Conservation (phyloP, 1,139 yeast genomes). For the Pichia sp. region DNA sequence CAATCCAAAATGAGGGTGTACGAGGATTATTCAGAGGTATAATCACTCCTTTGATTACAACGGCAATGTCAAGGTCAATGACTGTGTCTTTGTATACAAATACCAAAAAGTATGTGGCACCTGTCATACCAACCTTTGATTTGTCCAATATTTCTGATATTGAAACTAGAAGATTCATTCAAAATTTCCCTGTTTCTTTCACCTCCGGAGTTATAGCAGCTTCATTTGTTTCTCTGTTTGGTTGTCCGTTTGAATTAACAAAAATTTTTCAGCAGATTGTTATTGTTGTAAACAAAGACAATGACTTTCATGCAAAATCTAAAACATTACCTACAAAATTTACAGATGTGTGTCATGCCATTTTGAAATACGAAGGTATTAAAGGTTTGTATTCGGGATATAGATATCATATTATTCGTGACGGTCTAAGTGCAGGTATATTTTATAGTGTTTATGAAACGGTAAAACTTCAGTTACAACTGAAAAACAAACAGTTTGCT, state of each 20-base stretch:
- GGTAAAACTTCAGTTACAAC: slow-evolving; percentile 37
- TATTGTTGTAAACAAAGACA: slow-evolving; percentile 30
- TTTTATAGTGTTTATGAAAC: slow-evolving; percentile 75
- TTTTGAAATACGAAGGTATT: slow-evolving; percentile 50
- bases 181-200: slow-evolving; percentile 60
- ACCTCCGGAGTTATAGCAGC: slow-evolving; percentile 65
- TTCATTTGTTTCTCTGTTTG: slow-evolving; percentile 52
- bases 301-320: slow-evolving; percentile 16
- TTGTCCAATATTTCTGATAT: background rate
- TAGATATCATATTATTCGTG: slow-evolving; percentile 57
- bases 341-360: slow-evolving; percentile 39
- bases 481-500: slow-evolving; percentile 21
- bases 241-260: slow-evolving; percentile 83
- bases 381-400: slow-evolving; percentile 67
- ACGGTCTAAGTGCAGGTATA: slow-evolving; percentile 61
- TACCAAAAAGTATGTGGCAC: slow-evolving; percentile 40
- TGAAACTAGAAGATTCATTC: slow-evolving; percentile 19
- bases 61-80: slow-evolving; percentile 57
- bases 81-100: slow-evolving; percentile 60
- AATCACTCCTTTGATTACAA: slow-evolving; percentile 59
- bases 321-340: slow-evolving; percentile 33
- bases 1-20: slow-evolving; percentile 56
- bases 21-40: slow-evolving; percentile 72
- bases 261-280: slow-evolving; percentile 74
- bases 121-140: slow-evolving; percentile 4